phyloP scores from a whole-genome alignment of 257 asterid species.

The Capsicum baccatum region DNA sequence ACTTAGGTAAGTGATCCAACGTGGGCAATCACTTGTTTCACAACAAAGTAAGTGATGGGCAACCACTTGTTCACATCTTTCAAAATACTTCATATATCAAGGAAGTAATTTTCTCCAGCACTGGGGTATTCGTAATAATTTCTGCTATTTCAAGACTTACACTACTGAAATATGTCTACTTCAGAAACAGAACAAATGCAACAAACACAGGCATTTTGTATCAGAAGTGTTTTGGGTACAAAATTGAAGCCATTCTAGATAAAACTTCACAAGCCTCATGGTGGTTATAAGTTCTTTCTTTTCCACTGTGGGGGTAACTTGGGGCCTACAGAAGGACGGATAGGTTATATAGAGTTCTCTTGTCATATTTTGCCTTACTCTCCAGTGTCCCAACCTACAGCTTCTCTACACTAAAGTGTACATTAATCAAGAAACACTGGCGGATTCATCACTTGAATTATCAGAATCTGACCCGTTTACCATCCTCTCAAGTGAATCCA shows the following conservation, averaged over 20 bases:
- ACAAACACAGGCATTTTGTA: not conserved
- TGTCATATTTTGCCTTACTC: not conserved
- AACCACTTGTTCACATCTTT: too few relatives aligned
- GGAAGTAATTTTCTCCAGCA: not conserved
- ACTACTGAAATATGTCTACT: not conserved
- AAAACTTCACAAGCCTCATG: not conserved
- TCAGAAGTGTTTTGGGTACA: not conserved
- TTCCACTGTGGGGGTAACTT: not conserved
- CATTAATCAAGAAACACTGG: constrained; percentile 45
- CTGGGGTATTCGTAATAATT: not conserved
- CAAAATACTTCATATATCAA: not conserved
- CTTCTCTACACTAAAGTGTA: not conserved
- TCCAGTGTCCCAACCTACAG: constrained; percentile 8
- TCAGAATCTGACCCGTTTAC: constrained; percentile 61
- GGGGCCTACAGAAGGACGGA: not conserved
- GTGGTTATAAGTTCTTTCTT: not conserved
- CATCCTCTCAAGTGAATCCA: constrained; percentile 87
- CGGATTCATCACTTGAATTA: constrained; percentile 42
- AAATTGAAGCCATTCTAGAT: constrained; percentile 16
- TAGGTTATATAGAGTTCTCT: not conserved
- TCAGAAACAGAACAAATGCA: not conserved
- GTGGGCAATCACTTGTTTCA: too few relatives aligned
- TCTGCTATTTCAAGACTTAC: not conserved
- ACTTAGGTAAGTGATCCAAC: too few relatives aligned
- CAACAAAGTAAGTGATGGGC: too few relatives aligned